Base-by-base conservation (phyloP, 306 rosid species). In the Echinosophora koreensis region DNA sequence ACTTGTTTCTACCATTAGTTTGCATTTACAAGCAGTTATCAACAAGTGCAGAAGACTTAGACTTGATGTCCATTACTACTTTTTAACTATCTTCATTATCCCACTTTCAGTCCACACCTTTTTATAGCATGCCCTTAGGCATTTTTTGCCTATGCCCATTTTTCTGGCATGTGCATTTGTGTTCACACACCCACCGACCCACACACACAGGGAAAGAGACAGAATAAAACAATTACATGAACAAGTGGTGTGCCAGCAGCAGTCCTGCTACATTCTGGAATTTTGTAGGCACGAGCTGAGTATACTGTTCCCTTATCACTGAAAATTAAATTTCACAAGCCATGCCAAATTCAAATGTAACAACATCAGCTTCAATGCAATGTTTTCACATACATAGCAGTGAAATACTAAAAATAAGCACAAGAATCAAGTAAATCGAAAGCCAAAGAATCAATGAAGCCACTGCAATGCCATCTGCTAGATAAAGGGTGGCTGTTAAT, bases 271-370 rank as follows among this genome's bases (percentile, higher is more conserved):
- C 97, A 90, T 66, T 92, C 99, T 10, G 99, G 89, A 89, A 95
- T 89, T 85, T 95, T 95, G 80, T 87, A 95, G 0, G 99, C 99
- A 41, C 96, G 99, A 76, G 97, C 89, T 5, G 97, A 92, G 82
- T 95, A 92, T 37, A 95, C 99, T n/a, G 84, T 89, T 75, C 99
- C 99, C 74, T 85, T 95, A 37, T 95, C 99, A 84, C 99, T 95
- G 84, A 80, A 81, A 72, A 61, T 74, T 42, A 46, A 47, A 44
- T 9, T 74, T 51, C 61, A 59, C 8, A 75, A 52, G 61, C 71
- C 73, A 73, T 52, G 16, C 27, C 63, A 76, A 66, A 60, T 34
- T 71, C 55, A 70, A 16, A 60, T 14, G 30, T 22, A 74, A 50
- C 57, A 27, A 77, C 9, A 84, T 71, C 65, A 71, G 57, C 35